Evolutionary conservation across 768 basidiomycete genomes (phyloP), one percentile per base, ranked within the genome.

Genomic region (Suillus occidentalis): DNA sequence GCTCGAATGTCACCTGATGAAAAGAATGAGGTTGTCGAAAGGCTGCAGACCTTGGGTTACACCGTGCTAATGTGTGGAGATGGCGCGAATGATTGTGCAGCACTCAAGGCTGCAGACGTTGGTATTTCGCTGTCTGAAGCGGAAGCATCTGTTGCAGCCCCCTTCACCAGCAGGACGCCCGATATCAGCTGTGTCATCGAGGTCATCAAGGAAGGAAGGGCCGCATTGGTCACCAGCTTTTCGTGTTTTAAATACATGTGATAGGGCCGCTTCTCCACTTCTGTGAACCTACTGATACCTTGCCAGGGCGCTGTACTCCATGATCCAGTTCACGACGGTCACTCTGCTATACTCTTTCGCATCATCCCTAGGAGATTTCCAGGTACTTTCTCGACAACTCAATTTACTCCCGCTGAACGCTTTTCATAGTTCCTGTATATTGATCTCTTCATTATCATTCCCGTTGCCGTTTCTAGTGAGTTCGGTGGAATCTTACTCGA

Each of bases 181-280:
- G 97, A 99, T 77, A 96, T 99, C 72, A 87, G 91, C 50, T 99
- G 97, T 74, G 94, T 98, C 52, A 83, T 99, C 37, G 95, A 99
- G 70, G 92, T 99, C 60, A 96, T 99, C 80, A 94, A 90, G 72
- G 97, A 99, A 73, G 97, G 97, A 9, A 84, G 97, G 52, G 94
- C 95, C 9, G 97, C 97, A 1, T 82, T 99, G 61, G 97, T 97
- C 61, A 99, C 97, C 1, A 97, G 95, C 75, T 99, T 99, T 78
- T 96, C 95, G 69, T 99, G 97, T 79, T 99, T 99, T 88, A 99
- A 99, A 78, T 99, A 98, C 73, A 99, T 99, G 97, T 96, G 70
- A 58, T 16, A 40, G 77, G 93, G 82, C 42, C 6, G 18, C 37
- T 25, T 53, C 16, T 47, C 42, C 55, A 25, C 49, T 59, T 25